These are phyloP conservation scores for Balakata baccata DNA, from an alignment of 345 rosid species.

Conservation along the genomic window DNA sequence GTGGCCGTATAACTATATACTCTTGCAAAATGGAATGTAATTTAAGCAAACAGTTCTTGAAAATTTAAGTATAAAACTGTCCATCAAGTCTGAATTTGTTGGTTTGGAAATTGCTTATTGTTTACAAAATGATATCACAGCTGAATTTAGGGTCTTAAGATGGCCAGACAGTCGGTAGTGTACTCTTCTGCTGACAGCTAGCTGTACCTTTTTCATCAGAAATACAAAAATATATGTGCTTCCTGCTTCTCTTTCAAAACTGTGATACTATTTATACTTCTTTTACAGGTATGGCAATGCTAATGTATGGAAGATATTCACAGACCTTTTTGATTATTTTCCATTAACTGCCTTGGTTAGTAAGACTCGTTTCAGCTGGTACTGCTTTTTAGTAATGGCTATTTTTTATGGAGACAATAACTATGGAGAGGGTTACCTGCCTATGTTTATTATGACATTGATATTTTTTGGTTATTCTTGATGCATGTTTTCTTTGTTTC, in stretches of 20 bases:
- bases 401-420: not conserved
- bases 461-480: not conserved
- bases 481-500: not conserved
- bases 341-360: constrained; percentile 96
- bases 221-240: not conserved
- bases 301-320: constrained; percentile 83
- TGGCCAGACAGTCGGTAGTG: not conserved
- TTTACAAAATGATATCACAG: not conserved
- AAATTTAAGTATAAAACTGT: not conserved
- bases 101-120: not conserved
- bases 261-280: not conserved
- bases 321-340: constrained; percentile 92
- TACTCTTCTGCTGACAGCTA: not conserved
- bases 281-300: constrained; percentile 91
- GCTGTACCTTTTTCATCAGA: not conserved
- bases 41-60: not conserved
- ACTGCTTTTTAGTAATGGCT: not conserved
- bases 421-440: not conserved
- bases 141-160: not conserved
- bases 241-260: not conserved
- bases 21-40: not conserved
- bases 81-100: not conserved
- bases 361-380: constrained; percentile 10
- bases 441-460: not conserved
- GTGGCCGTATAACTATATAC: not conserved